phyloP scores from a whole-genome alignment of 2,329 filamentous ascomycete species.

The Rhynchosporium secalis region DNA sequence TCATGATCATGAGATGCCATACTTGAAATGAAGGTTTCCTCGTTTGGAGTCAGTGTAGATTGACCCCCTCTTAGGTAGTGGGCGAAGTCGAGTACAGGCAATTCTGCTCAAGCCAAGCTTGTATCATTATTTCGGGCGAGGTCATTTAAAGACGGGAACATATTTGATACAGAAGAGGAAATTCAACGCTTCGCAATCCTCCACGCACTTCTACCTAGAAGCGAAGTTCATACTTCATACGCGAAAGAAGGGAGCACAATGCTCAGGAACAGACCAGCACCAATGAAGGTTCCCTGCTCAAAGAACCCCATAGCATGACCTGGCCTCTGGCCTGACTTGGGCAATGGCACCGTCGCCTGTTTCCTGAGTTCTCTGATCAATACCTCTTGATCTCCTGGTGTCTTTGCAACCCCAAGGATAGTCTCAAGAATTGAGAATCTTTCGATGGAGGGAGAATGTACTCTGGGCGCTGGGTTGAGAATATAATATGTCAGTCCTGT shows the following conservation, averaged over 20 bases:
- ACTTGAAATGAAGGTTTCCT: too few species aligned
- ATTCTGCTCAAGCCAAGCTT: too few species aligned
- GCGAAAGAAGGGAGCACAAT: conserved; percentile 1
- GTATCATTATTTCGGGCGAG: too few species aligned
- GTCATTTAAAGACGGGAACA: background rate
- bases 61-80: too few species aligned
- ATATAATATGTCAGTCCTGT: conserved; percentile 49
- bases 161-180: background rate
- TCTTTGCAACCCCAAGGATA: background rate
- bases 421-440: background rate
- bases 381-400: conserved; percentile 1
- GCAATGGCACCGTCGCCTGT: conserved; percentile 36
- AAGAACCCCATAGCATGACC: conserved; percentile 48
- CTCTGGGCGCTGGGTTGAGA: conserved; percentile 48
- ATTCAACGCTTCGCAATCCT: conserved; percentile 6
- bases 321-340: conserved; percentile 41
- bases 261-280: conserved; percentile 29
- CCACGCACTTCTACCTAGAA: conserved; percentile 5
- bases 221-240: conserved; percentile 9
- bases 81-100: too few species aligned
- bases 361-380: conserved; percentile 19
- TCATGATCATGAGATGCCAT: too few species aligned
- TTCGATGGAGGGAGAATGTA: conserved; percentile 38
- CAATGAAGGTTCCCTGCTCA: conserved; percentile 48
- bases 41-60: too few species aligned